These are phyloP conservation scores for Datura wrightii DNA, from an alignment of 257 asterid species.

Conservation along the genomic window DNA sequence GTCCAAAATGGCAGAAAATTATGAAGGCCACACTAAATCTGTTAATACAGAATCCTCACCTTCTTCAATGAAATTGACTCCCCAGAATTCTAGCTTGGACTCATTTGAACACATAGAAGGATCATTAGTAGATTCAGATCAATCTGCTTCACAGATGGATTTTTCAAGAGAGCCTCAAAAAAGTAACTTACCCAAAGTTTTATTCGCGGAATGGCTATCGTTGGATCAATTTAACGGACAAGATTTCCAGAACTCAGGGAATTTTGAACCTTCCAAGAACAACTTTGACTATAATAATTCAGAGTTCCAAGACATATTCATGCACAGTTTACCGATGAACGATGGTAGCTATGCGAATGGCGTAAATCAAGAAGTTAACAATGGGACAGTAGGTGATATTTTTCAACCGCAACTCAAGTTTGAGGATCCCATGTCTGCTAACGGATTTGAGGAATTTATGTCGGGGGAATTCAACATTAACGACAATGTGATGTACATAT, in stretches of 20 bases:
- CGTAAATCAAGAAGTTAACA: conserved; percentile 32
- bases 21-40: conserved; percentile 27
- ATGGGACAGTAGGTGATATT: conserved; percentile 44
- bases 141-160: conserved; percentile 38
- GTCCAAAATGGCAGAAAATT: conserved; percentile 33
- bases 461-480: conserved; percentile 48
- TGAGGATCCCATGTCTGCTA: conserved; percentile 50
- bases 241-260: conserved; percentile 13
- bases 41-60: conserved; percentile 33
- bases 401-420: conserved; percentile 50
- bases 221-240: conserved; percentile 51
- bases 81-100: conserved; percentile 40
- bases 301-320: conserved; percentile 45
- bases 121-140: conserved; percentile 45
- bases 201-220: conserved; percentile 83
- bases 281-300: conserved; percentile 31
- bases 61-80: conserved; percentile 37
- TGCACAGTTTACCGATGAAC: conserved; percentile 36
- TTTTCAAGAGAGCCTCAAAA: conserved; percentile 33
- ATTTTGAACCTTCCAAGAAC: conserved; percentile 26
- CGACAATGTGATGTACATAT: conserved; percentile 47
- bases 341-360: conserved; percentile 45
- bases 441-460: conserved; percentile 48
- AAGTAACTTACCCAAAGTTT: conserved; percentile 60
- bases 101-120: conserved; percentile 47